Conservation (phyloP, 2,329 filamentous ascomycete species). For the Cladophialophora exuberans region DNA sequence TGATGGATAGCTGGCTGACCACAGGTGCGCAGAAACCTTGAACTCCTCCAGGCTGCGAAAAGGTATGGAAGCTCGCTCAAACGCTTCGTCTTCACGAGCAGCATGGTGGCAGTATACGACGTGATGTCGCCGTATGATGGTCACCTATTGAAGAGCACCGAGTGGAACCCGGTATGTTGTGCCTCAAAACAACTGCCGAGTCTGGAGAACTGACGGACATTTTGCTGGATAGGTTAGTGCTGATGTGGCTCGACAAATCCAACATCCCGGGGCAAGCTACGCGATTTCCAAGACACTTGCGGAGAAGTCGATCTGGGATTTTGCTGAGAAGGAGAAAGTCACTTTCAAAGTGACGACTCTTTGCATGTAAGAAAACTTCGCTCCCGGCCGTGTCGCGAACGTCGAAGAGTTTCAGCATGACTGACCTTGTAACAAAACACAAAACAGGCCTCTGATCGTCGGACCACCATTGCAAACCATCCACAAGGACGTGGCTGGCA, state of each 20-base stretch:
- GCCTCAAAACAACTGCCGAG: neutral
- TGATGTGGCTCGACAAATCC: conserved; percentile 5
- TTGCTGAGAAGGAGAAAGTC: conserved; percentile 57
- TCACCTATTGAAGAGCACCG: neutral
- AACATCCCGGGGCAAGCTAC: conserved; percentile 4
- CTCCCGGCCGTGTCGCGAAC: neutral
- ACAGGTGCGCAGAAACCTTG: conserved; percentile 4
- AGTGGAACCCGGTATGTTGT: conserved; percentile 11
- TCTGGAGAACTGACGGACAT: neutral
- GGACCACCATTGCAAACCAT: conserved; percentile 9
- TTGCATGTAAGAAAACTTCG: conserved; percentile 2
- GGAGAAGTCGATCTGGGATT: conserved; percentile 68
- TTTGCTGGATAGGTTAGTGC: neutral
- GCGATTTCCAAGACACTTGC: conserved; percentile 48
- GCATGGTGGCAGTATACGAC: conserved; percentile 5
- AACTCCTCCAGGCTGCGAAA: neutral
- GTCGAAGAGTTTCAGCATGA: neutral
- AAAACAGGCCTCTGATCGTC: conserved; percentile 10
- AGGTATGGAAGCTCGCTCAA: conserved; percentile 4
- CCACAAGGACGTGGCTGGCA: neutral
- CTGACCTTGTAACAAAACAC: neutral
- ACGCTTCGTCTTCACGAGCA: conserved; percentile 11
- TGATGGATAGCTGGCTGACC: neutral
- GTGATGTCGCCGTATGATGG: conserved; percentile 1
- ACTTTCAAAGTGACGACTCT: conserved; percentile 46